Percentiles rank a stretch among this genome's conserved stretches.
phyloP scores from a whole-genome alignment of 495 filamentous ascomycete genomes.

The Hyaloscypha finlandica region DNA sequence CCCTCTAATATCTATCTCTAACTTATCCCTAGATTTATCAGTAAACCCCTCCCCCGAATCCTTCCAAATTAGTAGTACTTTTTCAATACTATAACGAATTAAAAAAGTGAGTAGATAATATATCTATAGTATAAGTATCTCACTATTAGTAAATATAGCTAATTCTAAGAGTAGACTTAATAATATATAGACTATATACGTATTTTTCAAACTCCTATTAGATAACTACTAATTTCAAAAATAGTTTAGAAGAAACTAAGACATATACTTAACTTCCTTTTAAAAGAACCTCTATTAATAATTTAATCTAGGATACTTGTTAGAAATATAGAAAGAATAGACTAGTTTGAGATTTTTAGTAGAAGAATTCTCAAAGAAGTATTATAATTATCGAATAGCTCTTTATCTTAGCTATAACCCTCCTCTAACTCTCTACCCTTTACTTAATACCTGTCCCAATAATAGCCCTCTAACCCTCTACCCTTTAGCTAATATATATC shows the following conservation, averaged over 20 bases:
- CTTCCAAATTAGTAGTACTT: slow-evolving; percentile 2
- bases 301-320: slow-evolving; percentile 8
- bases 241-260: slow-evolving; percentile 13
- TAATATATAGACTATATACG: too few relatives aligned
- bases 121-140: too few relatives aligned
- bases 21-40: too few relatives aligned
- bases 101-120: too few relatives aligned
- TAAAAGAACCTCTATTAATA: slow-evolving; percentile 1
- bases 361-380: slow-evolving; percentile 10
- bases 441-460: neutral
- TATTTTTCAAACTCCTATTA: too few relatives aligned
- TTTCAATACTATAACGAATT: neutral
- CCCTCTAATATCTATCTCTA: too few relatives aligned
- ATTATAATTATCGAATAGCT: slow-evolving; percentile 9
- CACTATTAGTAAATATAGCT: too few relatives aligned
- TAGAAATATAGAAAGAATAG: slow-evolving; percentile 5
- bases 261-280: neutral
- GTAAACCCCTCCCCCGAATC: too few relatives aligned
- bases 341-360: slow-evolving; percentile 14
- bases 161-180: too few relatives aligned
- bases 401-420: slow-evolving; percentile 10
- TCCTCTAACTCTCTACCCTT: neutral
- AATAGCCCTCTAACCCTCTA: too few relatives aligned
- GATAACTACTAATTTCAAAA: too few relatives aligned
- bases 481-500: too few relatives aligned